A percentile compares a stretch with the other conserved stretches of the same genome.
These are phyloP conservation scores for Daldinia sp. DNA, from an alignment of 2,329 filamentous ascomycete species.

Conservation along the genomic window DNA sequence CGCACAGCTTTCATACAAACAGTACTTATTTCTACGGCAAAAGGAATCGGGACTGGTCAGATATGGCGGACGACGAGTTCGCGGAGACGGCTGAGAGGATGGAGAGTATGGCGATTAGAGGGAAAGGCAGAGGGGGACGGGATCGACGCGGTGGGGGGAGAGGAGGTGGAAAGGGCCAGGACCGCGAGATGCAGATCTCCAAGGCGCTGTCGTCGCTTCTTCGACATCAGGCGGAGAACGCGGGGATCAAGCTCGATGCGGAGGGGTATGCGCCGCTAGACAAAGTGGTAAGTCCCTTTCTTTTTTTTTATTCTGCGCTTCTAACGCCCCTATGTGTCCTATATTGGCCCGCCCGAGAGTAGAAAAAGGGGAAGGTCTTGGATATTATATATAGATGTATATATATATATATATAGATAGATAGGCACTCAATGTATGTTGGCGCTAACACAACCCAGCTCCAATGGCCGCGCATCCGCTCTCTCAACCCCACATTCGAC, in stretches of 20 bases:
- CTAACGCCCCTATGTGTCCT: background rate
- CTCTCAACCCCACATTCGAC: constrained; percentile 77
- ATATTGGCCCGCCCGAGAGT: background rate
- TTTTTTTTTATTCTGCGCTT: background rate
- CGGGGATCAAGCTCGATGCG: constrained; percentile 67
- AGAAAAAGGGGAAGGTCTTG: background rate
- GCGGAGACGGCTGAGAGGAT: constrained; percentile 31
- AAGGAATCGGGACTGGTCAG: background rate
- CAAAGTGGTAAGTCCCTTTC: constrained; percentile 64
- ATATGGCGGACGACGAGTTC: constrained; percentile 28
- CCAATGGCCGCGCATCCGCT: constrained; percentile 69
- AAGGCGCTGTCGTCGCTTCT: constrained; percentile 67
- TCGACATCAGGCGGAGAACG: constrained; percentile 68
- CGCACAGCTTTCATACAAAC: background rate
- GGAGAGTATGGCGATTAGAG: constrained; percentile 23
- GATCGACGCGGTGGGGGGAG: constrained; percentile 47
- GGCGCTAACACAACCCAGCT: constrained; percentile 54
- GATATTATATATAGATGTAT: too few species aligned
- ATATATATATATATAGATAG: too few species aligned
- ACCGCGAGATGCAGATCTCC: constrained; percentile 64
- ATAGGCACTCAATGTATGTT: too few species aligned
- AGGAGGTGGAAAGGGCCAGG: constrained; percentile 48
- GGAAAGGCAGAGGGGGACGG: constrained; percentile 44
- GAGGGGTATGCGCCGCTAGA: constrained; percentile 71
- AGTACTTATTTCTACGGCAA: background rate